Evolutionary conservation across 2,329 filamentous ascomycete species (phyloP).

Genomic region (Chaetomium sp.): DNA sequence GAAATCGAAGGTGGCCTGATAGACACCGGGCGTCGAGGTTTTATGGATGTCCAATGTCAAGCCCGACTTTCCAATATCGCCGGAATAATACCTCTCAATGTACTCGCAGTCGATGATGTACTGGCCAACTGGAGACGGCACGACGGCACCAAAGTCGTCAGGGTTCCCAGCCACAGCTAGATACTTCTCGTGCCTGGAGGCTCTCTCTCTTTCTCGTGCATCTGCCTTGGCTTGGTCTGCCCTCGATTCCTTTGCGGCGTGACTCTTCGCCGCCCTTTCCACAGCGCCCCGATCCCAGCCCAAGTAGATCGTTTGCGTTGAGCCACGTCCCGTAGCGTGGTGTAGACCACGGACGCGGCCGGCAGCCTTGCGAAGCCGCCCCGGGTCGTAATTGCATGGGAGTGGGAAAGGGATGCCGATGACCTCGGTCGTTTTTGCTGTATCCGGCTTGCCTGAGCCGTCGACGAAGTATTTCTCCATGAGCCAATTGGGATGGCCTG

Average conservation of each 20-base stretch:
- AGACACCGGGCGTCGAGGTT: neutral
- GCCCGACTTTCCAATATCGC: neutral
- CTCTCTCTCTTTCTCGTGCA: neutral
- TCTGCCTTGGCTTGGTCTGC: neutral
- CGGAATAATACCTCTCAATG: neutral
- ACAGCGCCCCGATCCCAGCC: neutral
- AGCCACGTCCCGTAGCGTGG: neutral
- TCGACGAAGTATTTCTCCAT: neutral
- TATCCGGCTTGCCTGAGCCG: neutral
- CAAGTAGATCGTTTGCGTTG: neutral
- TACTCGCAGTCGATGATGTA: neutral
- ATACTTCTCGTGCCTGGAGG: neutral
- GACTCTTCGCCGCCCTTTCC: neutral
- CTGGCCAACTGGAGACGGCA: neutral
- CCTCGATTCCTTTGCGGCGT: neutral
- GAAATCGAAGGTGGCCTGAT: neutral
- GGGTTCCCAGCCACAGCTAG: neutral
- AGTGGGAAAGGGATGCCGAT: neutral
- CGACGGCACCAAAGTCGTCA: too few species aligned
- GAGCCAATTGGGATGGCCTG: neutral
- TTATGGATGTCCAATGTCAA: neutral
- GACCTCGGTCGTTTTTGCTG: neutral
- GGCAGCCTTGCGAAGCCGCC: neutral
- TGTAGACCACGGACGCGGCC: neutral
- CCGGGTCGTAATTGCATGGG: too few species aligned